Percentiles rank a stretch among this genome's conserved stretches.
Conservation (phyloP, 768 basidiomycete genomes). For the Leccinum broughii region DNA sequence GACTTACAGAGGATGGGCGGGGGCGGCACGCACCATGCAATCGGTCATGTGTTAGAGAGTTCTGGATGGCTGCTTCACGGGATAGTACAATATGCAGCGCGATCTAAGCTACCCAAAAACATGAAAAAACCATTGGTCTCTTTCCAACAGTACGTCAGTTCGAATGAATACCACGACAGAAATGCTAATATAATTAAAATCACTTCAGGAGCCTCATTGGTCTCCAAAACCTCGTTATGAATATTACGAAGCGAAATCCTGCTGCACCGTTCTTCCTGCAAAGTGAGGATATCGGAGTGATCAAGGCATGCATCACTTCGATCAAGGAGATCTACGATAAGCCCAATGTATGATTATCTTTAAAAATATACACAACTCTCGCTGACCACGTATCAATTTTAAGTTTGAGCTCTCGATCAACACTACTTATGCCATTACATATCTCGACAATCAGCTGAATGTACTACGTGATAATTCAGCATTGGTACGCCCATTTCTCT, state of each 20-base stretch:
- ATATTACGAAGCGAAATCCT: constrained; percentile 2
- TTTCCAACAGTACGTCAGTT: constrained; percentile 9
- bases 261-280: constrained; percentile 11
- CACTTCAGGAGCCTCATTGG: constrained; percentile 8
- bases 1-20: constrained; percentile 7
- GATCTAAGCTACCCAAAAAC: not conserved
- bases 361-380: not conserved
- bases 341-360: not conserved
- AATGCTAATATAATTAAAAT: not conserved
- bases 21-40: constrained; percentile 16
- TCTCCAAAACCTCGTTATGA: constrained; percentile 10
- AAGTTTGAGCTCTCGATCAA: not conserved
- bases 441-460: not conserved
- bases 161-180: too few relatives aligned
- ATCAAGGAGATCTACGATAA: constrained; percentile 6
- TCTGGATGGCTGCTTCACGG: constrained; percentile 17
- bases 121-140: constrained; percentile 5
- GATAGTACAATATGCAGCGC: constrained; percentile 2
- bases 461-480: not conserved
- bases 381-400: not conserved
- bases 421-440: not conserved
- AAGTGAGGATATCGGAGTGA: constrained; percentile 9
- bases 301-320: constrained; percentile 12
- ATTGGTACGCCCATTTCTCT: not conserved
- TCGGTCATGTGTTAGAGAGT: constrained; percentile 12